Base-by-base conservation (phyloP, 805 yeast species). In the Metschnikowia kofuensis region DNA sequence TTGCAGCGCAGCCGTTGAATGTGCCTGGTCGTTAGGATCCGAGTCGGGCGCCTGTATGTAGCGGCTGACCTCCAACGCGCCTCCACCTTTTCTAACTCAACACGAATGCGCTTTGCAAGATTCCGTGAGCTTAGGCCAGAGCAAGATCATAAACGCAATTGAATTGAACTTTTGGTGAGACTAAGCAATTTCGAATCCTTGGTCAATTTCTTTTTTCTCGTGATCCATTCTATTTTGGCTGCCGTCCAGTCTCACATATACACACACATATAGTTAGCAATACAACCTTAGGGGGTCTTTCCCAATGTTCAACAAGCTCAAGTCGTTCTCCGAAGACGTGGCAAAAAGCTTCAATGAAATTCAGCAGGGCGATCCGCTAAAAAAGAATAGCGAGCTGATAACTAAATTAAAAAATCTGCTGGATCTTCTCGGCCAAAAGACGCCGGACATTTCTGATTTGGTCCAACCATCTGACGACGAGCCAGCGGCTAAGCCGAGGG, bases 381-480 rank as follows among this genome's bases (percentile, higher is more conserved):
- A 42, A 29, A 42, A 41, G 36, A 55, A 47, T 39, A 40, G 50
- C 14, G 55, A 52, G 28, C 47, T 51, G n/a, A 48, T 67, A 27
- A 51, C 53, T 16, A 72, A 67, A 40, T 51, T 74, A 56, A 69
- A 72, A 50, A 64, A 62, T 31, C 67, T 65, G 31, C 53, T 64
- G 28, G 64, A 59, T 45, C 60, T 76, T 1, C 60, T 80, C 32
- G 52, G 62, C 16, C 68, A 74, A 6, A 55, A 60, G 44, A 80
- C 86, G 4, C 85, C 84, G 0, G 77, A 70, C 38, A 69, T 74
- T 3, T 66, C 61, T 2, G 75, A 70, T 2, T 59, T 80, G 49
- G 62, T 67, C 0, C 82, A 77, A 49, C 84, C 84, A 1, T 68
- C 68, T 35, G 79, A 78, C 48, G 78, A 67, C 35, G 48, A 46